These are phyloP conservation scores for Pulveroboletus sp. DNA, from an alignment of 768 basidiomycete genomes.

Conservation along the genomic window DNA sequence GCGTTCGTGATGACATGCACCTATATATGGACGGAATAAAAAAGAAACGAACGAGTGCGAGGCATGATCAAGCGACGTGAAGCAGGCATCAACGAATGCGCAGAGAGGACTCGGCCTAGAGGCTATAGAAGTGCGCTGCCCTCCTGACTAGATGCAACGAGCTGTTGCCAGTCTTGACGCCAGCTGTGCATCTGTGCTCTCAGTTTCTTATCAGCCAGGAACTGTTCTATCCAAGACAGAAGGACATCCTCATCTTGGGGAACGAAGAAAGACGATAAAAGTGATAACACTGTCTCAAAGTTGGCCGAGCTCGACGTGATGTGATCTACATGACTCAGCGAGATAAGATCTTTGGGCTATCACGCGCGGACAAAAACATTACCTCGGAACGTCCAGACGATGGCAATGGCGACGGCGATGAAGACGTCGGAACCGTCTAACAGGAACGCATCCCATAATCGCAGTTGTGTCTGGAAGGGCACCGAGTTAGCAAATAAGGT, in stretches of 20 bases:
- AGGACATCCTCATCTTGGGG: conserved; percentile 85
- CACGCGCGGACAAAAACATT: conserved; percentile 20
- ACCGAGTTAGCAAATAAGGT: conserved; percentile 94
- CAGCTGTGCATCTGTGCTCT: conserved; percentile 65
- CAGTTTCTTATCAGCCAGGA: conserved; percentile 59
- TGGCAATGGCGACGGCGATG: conserved; percentile 76
- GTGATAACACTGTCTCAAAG: conserved; percentile 89
- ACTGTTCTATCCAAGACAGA: conserved; percentile 72
- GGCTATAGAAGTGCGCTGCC: conserved; percentile 52
- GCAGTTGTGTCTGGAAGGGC: conserved; percentile 90
- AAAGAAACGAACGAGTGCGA: conserved; percentile 4
- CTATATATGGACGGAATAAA: conserved; percentile 25
- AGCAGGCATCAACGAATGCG: not conserved
- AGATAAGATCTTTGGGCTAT: conserved; percentile 2
- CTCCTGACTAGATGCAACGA: conserved; percentile 63
- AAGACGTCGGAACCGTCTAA: conserved; percentile 89
- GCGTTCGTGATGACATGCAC: conserved; percentile 13
- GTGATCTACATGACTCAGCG: conserved; percentile 50
- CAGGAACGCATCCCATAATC: conserved; percentile 92
- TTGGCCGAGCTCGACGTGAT: conserved; percentile 73
- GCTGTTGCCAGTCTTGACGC: conserved; percentile 74
- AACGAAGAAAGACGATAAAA: conserved; percentile 92
- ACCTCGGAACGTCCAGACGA: conserved; percentile 92
- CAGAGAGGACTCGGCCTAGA: not conserved
- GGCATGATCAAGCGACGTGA: conserved; percentile 2